Evolutionary conservation across 305 asterid species (phyloP).

Genomic region (Fraxinus dipetala): DNA sequence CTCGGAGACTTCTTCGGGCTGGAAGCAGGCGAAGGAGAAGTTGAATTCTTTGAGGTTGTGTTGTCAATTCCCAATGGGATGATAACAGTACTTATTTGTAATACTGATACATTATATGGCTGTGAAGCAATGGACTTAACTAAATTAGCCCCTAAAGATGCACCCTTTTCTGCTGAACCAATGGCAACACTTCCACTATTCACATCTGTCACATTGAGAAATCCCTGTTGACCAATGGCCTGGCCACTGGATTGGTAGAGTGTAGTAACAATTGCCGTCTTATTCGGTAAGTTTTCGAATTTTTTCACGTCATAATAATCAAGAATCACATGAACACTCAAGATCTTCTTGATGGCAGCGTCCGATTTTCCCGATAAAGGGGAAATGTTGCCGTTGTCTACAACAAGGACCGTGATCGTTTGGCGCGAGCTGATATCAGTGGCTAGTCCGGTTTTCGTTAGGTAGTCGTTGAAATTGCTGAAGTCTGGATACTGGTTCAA

Average conservation of each 20-base stretch:
- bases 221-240: constrained; percentile 51
- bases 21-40: constrained; percentile 25
- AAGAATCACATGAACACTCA: constrained; percentile 53
- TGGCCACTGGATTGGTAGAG: constrained; percentile 50
- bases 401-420: constrained; percentile 51
- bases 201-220: constrained; percentile 37
- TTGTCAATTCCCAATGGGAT: constrained; percentile 42
- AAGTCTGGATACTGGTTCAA: constrained; percentile 40
- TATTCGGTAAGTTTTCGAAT: constrained; percentile 31
- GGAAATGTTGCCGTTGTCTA: constrained; percentile 40
- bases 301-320: constrained; percentile 51
- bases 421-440: constrained; percentile 39
- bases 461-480: constrained; percentile 53
- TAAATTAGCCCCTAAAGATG: constrained; percentile 32
- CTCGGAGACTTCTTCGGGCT: background rate
- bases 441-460: constrained; percentile 48
- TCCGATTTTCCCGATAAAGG: constrained; percentile 33
- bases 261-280: constrained; percentile 37
- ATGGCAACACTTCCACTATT: constrained; percentile 23
- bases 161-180: constrained; percentile 45
- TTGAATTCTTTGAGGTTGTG: background rate
- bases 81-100: constrained; percentile 43
- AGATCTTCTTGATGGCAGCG: constrained; percentile 27
- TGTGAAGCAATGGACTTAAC: constrained; percentile 37
- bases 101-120: constrained; percentile 43